Conservation (phyloP, 768 basidiomycete species). For the Boletus rex-veris region DNA sequence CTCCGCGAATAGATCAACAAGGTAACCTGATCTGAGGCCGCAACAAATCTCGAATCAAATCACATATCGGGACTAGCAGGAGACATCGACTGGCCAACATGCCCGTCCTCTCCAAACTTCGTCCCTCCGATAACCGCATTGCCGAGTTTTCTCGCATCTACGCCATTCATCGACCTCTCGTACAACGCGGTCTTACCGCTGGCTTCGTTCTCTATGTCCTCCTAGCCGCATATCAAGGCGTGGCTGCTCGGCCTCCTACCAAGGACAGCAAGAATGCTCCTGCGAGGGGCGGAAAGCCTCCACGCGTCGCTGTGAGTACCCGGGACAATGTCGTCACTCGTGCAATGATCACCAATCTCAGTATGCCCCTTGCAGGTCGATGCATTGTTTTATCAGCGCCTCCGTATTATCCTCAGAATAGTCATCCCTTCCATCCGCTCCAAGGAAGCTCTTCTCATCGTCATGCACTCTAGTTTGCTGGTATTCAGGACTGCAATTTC, state of each 20-base stretch:
- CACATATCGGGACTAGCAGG: too few species aligned
- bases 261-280: slow-evolving; percentile 13
- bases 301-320: slow-evolving; percentile 64
- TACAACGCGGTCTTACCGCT: slow-evolving; percentile 69
- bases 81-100: slow-evolving; percentile 14
- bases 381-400: slow-evolving; percentile 81
- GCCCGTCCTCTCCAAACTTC: slow-evolving; percentile 27
- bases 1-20: too few species aligned
- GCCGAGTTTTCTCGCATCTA: slow-evolving; percentile 52
- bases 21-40: too few species aligned
- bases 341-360: not conserved
- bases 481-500: slow-evolving; percentile 89
- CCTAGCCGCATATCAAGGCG: slow-evolving; percentile 54
- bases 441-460: slow-evolving; percentile 82
- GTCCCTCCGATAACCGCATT: slow-evolving; percentile 36
- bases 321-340: not conserved
- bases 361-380: slow-evolving; percentile 60
- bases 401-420: slow-evolving; percentile 74
- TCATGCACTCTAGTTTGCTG: slow-evolving; percentile 86
- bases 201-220: slow-evolving; percentile 73
- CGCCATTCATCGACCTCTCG: slow-evolving; percentile 56
- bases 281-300: slow-evolving; percentile 39
- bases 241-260: slow-evolving; percentile 44
- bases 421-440: slow-evolving; percentile 83
- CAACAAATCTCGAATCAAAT: too few species aligned